Base-by-base conservation (phyloP, 1,284 basidiomycete species). In the Cryptococcus sp. region DNA sequence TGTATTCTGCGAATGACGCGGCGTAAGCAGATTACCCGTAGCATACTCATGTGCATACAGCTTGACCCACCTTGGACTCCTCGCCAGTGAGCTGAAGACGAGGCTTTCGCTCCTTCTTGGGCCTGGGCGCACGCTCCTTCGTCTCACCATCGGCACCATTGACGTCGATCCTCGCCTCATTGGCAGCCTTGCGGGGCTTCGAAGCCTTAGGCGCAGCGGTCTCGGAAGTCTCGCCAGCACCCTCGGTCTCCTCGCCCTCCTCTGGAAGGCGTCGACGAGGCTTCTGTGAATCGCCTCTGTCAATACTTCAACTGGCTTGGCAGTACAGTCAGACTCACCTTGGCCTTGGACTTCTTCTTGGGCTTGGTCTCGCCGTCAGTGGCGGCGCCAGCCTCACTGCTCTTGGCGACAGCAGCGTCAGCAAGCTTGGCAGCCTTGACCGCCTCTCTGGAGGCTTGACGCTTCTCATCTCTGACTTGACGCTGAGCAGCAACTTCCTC, bases 1-100 rank as follows among this genome's bases (percentile, higher is more conserved):
- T 78, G 91, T 87, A 63, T 83, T 89, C 84, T 90, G 87, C 72
- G 87, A 89, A 41, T 85, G 88, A 73, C 89, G 88, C 10, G 19
- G 3, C 41, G 16, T 38, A 8, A 43, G 53, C 45, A 41, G 52
- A 23, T 17, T 22, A 38, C 4, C n/a, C 30, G 20, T 40, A 23
- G 19, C n/a, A 51, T 13, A 5, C 10, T 16, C 2, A 35, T 13
- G 8, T 2, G 2, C 7, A 10, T 15, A 39, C n/a, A 52, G 20
- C 45, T 11, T 7, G 10, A 60, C 74, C 60, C 43, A 78, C 76
- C 62, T 70, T 68, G 73, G 83, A 86, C 64, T 83, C 82, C 78
- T 85, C 89, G 73, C 85, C 86, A 58, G 81, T 75, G 63, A 85
- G 84, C 64, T 82, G 78, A 61, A 75, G 68, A 57, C 68, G 69